A percentile compares a stretch with the other conserved stretches of the same genome.
phyloP scores from a whole-genome alignment of 345 rosid genomes.

The Brassica carinata region DNA sequence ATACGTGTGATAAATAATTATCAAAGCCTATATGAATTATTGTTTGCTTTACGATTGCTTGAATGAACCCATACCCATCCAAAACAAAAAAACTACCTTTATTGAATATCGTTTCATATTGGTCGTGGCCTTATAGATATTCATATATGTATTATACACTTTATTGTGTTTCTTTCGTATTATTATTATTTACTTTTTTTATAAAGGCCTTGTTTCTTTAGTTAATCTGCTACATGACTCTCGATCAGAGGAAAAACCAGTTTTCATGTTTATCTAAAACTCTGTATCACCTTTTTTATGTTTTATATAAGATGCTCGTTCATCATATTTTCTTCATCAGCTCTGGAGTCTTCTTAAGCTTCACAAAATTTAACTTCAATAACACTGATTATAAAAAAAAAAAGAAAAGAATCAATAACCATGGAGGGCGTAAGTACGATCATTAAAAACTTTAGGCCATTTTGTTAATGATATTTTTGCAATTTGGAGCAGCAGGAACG shows the following conservation, averaged over 20 bases:
- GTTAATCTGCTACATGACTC: constrained; percentile 26
- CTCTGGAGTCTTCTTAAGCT: constrained; percentile 2
- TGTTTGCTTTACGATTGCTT: background rate
- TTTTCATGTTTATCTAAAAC: constrained; percentile 39
- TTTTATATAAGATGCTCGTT: constrained; percentile 30
- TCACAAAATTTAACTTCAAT: background rate
- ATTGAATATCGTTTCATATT: background rate
- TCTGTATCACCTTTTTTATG: constrained; percentile 30
- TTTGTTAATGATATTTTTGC: constrained; percentile 70
- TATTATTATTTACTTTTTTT: too few relatives aligned
- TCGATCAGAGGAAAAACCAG: constrained; percentile 20
- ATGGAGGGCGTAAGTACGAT: constrained; percentile 23
- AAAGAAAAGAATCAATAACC: background rate
- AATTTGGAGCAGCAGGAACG: constrained; percentile 69
- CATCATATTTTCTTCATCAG: constrained; percentile 14
- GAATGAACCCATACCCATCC: constrained; percentile 5
- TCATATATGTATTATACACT: constrained; percentile 2
- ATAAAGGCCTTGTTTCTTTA: constrained; percentile 1
- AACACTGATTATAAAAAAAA: background rate
- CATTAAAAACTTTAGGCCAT: constrained; percentile 51
- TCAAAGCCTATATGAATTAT: background rate
- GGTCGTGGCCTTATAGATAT: background rate
- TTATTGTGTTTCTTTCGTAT: background rate
- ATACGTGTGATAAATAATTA: background rate
- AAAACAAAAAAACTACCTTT: background rate